Percentiles rank a stretch among this genome's conserved stretches.
Conservation (phyloP, 768 basidiomycete genomes). For the Dioszegia aurantiaca region DNA sequence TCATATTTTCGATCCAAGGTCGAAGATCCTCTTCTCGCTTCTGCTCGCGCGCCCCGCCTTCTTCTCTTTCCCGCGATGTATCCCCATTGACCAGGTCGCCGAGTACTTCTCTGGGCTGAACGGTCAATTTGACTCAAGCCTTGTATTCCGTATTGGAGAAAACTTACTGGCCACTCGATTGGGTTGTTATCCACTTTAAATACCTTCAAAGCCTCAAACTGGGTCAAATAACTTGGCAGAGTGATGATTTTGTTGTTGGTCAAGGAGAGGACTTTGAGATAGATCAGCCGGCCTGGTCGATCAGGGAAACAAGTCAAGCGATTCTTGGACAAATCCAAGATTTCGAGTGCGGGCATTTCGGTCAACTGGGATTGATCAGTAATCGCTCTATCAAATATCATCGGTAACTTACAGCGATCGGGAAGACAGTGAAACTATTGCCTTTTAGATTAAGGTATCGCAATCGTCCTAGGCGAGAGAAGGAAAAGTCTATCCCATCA, state of each 20-base stretch:
- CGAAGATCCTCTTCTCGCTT: conserved; percentile 59
- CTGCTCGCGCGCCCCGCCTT: conserved; percentile 4
- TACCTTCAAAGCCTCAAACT: conserved; percentile 70
- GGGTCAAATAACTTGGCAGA: conserved; percentile 72
- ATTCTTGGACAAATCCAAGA: conserved; percentile 90
- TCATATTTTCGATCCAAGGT: conserved; percentile 69
- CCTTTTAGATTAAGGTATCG: conserved; percentile 54
- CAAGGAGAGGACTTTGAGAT: conserved; percentile 82
- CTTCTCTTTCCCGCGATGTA: conserved; percentile 9
- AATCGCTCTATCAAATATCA: too few species aligned
- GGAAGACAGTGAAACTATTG: conserved; percentile 77
- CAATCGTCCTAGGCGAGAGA: conserved; percentile 42
- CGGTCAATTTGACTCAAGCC: neutral
- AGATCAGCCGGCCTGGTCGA: conserved; percentile 71
- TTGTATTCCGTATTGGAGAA: too few species aligned
- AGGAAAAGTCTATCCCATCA: conserved; percentile 53
- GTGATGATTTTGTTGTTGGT: conserved; percentile 77
- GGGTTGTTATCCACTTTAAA: conserved; percentile 89
- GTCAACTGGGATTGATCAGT: too few species aligned
- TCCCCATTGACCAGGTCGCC: conserved; percentile 34
- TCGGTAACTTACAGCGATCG: conserved; percentile 68
- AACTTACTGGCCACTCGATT: conserved; percentile 74
- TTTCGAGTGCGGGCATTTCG: conserved; percentile 80
- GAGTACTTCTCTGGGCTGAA: conserved; percentile 44
- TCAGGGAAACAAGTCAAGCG: conserved; percentile 76